phyloP scores from a whole-genome alignment of 179 eudicot species.

The Silene coronaria region DNA sequence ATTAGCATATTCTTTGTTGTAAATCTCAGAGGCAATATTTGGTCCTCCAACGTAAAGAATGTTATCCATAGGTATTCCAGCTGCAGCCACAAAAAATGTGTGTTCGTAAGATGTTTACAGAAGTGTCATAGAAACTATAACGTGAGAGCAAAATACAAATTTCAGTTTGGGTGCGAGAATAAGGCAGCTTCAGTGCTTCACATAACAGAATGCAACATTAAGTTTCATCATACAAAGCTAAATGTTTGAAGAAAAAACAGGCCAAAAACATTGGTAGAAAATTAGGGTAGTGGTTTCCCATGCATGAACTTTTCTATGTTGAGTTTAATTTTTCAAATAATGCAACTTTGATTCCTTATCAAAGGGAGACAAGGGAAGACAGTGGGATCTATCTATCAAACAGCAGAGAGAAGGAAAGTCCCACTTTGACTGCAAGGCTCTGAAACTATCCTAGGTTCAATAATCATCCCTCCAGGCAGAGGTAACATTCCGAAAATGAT shows the following conservation, averaged over 20 bases:
- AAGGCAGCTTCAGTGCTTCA: background rate
- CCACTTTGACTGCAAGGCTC: background rate
- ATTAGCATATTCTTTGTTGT: constrained; percentile 90
- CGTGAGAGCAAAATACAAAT: background rate
- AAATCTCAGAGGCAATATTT: constrained; percentile 88
- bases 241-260: background rate
- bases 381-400: background rate
- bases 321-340: background rate
- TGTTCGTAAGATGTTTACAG: background rate
- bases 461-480: no score
- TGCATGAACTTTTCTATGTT: background rate
- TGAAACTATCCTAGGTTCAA: constrained; percentile 1
- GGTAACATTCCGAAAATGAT: background rate
- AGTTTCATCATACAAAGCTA: background rate
- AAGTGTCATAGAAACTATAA: no score
- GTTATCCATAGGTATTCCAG: constrained; percentile 78
- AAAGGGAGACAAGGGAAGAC: background rate
- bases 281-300: background rate
- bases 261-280: background rate
- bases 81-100: constrained; percentile 32
- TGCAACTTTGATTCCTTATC: background rate
- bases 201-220: background rate
- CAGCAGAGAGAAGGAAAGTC: background rate
- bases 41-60: constrained; percentile 96
- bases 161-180: background rate